Conservation (phyloP, 2,329 filamentous ascomycete species). For the Coniochaeta pulveracea region DNA sequence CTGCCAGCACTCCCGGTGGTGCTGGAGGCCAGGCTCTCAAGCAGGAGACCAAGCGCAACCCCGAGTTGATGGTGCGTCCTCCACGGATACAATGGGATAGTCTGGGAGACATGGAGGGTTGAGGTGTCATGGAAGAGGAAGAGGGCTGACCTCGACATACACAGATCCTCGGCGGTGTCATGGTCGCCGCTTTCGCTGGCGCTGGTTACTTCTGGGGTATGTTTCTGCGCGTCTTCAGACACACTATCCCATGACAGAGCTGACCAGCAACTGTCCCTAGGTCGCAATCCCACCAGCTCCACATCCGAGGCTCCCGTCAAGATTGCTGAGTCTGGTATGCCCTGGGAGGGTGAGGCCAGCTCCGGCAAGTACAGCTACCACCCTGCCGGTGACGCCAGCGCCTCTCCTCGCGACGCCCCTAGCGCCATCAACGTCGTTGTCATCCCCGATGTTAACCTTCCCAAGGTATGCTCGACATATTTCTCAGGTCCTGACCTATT, state of each 20-base stretch:
- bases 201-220: conserved; percentile 85
- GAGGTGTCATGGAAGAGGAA: not conserved
- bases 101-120: not conserved
- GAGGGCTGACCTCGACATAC: conserved; percentile 11
- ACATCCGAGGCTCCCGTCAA: conserved; percentile 71
- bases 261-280: conserved; percentile 26
- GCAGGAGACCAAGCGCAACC: conserved; percentile 46
- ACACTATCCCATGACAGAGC: not conserved
- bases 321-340: conserved; percentile 70
- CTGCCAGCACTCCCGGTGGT: too few relatives aligned
- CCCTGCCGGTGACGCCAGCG: conserved; percentile 71
- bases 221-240: conserved; percentile 10
- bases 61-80: conserved; percentile 33
- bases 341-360: conserved; percentile 66
- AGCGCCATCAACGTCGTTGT: conserved; percentile 93
- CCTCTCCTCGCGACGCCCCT: conserved; percentile 76
- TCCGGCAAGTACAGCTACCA: conserved; percentile 67
- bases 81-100: conserved; percentile 5
- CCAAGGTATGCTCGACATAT: conserved; percentile 64
- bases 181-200: conserved; percentile 77
- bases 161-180: conserved; percentile 83
- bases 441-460: conserved; percentile 84
- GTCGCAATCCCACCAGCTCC: conserved; percentile 72
- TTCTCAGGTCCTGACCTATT: too few relatives aligned
- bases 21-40: conserved; percentile 36